Base-by-base conservation (phyloP, 495 filamentous ascomycete genomes). In the Cudoniella acicularis region DNA sequence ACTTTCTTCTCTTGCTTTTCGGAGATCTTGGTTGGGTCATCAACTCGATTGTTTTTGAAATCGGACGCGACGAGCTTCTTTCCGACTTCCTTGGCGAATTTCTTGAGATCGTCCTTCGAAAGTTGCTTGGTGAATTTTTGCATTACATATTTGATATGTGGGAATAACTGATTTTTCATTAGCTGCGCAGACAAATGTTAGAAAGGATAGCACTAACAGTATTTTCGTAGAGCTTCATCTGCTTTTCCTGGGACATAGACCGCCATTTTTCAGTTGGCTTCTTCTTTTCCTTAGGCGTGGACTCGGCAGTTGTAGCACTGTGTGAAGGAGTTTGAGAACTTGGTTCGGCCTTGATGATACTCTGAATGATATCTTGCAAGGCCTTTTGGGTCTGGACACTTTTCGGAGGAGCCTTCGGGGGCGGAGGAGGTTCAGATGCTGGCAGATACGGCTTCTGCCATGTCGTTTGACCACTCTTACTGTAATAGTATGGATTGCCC, bases 211-310 rank as follows among this genome's bases (percentile, higher is more conserved):
- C 56, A 70, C 87, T 67, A 77, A 94, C 91, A 17, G 92, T 93
- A 67, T 91, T 91, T 69, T 96, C 91, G 63, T 96, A 97, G 2
- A 95, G 76, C 73, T 90, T 95, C 81, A 90, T 93, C 70, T 91
- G 87, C 72, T 96, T 96, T 54, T 96, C 91, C 60, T 89, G 75
- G 17, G 85, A 77, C 55, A 87, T 81, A 65, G 80, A 85, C 62
- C 84, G 81, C 92, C 92, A 98, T 70, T 89, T 92, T 56, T 94
- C 90, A 36, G 70, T 72, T 8, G 74, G 73, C 57, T 83, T 82
- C 67, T 86, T 88, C 52, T 81, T 81, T 53, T 85, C 80, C 58
- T 87, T 85, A 0, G 87, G 87, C 0, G 83, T 90, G 8, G 64
- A 61, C 8, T 64, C 52, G 3, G 64, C 21, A n/a, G 61, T 56